Evolutionary conservation across 768 basidiomycete species (phyloP), one percentile per base, ranked within the genome.

Genomic region (Rhodotorula sphaerocarpa): DNA sequence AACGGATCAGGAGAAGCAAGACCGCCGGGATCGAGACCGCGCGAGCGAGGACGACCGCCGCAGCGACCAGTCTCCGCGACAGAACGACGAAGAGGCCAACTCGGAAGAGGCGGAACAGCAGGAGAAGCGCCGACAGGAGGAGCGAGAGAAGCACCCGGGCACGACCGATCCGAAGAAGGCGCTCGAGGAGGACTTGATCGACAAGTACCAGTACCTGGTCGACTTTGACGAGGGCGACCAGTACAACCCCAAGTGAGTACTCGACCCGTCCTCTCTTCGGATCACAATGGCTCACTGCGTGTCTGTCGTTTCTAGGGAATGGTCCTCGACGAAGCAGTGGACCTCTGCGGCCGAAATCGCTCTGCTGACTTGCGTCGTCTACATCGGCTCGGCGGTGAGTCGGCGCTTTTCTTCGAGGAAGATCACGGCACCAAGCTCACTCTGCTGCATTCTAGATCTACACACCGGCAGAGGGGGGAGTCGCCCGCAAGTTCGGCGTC

Each of bases 311-410:
- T n/a, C n/a, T n/a, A n/a, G n/a, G n/a, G n/a, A n/a, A n/a, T 68
- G 54, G 50, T 51, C 59, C 25, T 50, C 33, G 21, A 41, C 18
- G 23, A 63, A 68, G 53, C 56, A 53, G 10, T 23, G 27, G 43
- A 46, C 62, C 30, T 51, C 62, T 21, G 54, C 53, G 3, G 23
- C 18, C 23, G 44, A 65, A 23, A 53, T 69, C 45, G 36, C 53
- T 20, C 27, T 65, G 20, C 27, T 69, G 5, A 72, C 69, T 15
- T 57, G 63, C 36, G 39, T 45, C 14, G 66, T 72, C 25, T 76
- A 75, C 67, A 73, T 77, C 30, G 66, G 59, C 15, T 23, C n/a
- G 9, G 36, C 57, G 18, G 31, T 55, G 25, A 18, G 41, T 47
- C 30, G 16, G 12, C 36, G 25, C n/a, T 12, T 42, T 23, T 3